Evolutionary conservation across 352 stramenopile genomes (phyloP).

Genomic region (Phytophthora nicotianae): DNA sequence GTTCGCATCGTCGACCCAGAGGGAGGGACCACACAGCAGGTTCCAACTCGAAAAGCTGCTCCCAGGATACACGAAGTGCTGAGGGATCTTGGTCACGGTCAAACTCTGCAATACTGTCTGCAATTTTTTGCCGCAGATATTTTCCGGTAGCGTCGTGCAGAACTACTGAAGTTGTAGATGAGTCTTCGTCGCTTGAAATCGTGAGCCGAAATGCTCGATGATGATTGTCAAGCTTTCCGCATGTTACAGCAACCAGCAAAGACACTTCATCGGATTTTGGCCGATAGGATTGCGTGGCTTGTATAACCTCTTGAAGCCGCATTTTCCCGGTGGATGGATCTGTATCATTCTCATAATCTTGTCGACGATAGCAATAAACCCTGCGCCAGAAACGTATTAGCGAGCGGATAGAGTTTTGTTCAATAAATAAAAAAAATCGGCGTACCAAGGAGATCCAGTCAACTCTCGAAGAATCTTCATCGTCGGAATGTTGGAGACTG

Average conservation of each 20-base stretch:
- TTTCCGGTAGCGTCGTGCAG: conserved; percentile 13
- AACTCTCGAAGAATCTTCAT: conserved; percentile 48
- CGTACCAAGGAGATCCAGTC: conserved; percentile 50
- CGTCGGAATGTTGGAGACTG: conserved; percentile 27
- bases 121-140: conserved; percentile 10
- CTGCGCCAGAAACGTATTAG: conserved; percentile 14
- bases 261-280: not conserved
- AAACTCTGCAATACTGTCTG: conserved; percentile 5
- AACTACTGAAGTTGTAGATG: conserved; percentile 4
- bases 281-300: conserved; percentile 1
- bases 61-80: conserved; percentile 26
- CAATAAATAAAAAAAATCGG: conserved; percentile 4
- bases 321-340: conserved; percentile 3
- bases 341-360: not conserved
- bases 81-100: conserved; percentile 10
- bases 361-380: conserved; percentile 22
- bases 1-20: conserved; percentile 17
- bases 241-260: conserved; percentile 34
- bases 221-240: conserved; percentile 29
- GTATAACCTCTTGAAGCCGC: conserved; percentile 11
- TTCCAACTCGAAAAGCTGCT: conserved; percentile 31
- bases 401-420: not conserved
- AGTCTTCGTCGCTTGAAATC: conserved; percentile 13
- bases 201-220: conserved; percentile 37
- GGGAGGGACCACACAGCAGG: conserved; percentile 37